Conservation (phyloP, 495 filamentous ascomycete genomes). For the Aspergillus baeticus region DNA sequence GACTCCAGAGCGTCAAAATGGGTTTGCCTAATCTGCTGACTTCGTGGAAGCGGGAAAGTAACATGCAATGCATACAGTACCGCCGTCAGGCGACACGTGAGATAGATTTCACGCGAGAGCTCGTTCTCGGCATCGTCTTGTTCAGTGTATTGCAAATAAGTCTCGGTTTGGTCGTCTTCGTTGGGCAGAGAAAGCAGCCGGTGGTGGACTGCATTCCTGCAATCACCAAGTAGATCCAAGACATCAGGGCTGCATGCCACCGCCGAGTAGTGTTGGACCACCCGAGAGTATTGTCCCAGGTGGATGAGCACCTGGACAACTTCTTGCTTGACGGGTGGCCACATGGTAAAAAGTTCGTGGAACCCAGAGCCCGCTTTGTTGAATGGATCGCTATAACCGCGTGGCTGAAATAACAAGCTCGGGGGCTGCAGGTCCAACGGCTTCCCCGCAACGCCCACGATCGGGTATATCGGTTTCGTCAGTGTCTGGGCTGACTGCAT, state of each 20-base stretch:
- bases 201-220: conserved; percentile 6
- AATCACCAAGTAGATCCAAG: conserved; percentile 4
- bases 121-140: background rate
- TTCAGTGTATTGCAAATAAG: too few species aligned
- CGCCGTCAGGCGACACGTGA: background rate
- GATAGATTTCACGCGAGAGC: conserved; percentile 2
- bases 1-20: background rate
- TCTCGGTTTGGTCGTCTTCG: background rate
- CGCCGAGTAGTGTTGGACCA: conserved; percentile 2
- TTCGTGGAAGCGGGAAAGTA: background rate
- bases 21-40: background rate
- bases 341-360: conserved; percentile 1
- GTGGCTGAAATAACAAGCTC: background rate
- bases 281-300: background rate
- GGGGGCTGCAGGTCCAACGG: conserved; percentile 4
- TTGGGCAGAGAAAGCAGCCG: conserved; percentile 1
- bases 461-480: conserved; percentile 1
- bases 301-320: background rate
- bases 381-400: background rate
- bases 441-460: background rate
- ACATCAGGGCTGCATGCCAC: background rate
- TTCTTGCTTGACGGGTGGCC: background rate
- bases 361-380: background rate
- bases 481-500: conserved; percentile 2
- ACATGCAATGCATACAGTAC: conserved; percentile 5